Conservation (phyloP, 2,329 filamentous ascomycete genomes). For the Verticillium albo-atrum region DNA sequence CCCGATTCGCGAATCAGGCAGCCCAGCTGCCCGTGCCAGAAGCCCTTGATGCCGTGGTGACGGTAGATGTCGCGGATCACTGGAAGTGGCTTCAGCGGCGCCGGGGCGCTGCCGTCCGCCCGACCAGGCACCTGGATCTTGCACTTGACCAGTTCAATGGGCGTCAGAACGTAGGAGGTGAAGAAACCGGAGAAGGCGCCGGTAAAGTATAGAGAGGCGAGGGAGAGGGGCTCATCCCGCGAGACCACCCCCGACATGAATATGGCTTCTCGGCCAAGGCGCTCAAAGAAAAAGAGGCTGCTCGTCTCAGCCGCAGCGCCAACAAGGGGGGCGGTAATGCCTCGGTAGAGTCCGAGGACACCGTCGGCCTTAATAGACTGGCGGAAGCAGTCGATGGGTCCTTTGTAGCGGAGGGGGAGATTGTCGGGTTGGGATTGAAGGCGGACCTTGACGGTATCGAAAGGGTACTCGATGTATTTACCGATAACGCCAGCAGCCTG, state of each 20-base stretch:
- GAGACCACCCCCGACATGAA: conserved; percentile 47
- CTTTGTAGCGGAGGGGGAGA: conserved; percentile 74
- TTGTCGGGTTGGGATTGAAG: conserved; percentile 92
- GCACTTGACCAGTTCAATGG: conserved; percentile 96
- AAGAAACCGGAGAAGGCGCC: conserved; percentile 85
- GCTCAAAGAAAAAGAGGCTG: conserved; percentile 88
- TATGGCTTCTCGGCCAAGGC: conserved; percentile 63
- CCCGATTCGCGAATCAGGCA: conserved; percentile 93
- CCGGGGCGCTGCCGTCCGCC: conserved; percentile 33
- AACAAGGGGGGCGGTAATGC: conserved; percentile 84
- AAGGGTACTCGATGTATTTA: conserved; percentile 97
- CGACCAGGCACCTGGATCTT: conserved; percentile 79
- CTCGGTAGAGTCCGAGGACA: conserved; percentile 79
- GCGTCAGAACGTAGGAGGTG: conserved; percentile 86
- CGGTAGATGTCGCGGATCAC: conserved; percentile 78
- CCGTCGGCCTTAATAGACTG: conserved; percentile 79
- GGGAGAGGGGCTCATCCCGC: conserved; percentile 58
- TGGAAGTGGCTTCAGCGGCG: conserved; percentile 57
- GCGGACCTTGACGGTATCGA: conserved; percentile 97
- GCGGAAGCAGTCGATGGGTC: conserved; percentile 88
- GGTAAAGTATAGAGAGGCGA: conserved; percentile 71
- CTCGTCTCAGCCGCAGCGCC: conserved; percentile 92
- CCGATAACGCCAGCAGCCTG: conserved; percentile 80
- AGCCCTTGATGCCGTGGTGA: conserved; percentile 76
- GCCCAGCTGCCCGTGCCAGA: conserved; percentile 93